Conservation (phyloP, 306 rosid species). For the Glycyrrhiza uralensis region DNA sequence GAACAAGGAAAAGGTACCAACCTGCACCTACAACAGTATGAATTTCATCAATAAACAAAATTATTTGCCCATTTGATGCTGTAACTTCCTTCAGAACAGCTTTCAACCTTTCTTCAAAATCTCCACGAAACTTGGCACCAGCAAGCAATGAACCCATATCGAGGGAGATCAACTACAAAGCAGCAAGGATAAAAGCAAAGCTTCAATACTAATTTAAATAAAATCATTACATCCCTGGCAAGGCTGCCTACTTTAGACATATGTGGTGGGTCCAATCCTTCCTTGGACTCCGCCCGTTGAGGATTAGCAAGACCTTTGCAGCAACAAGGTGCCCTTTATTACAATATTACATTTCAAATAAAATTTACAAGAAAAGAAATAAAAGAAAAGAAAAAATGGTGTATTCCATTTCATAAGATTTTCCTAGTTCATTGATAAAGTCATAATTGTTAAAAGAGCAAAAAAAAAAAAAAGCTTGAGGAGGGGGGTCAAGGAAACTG, state of each 20-base stretch:
- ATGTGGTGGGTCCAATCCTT: neutral
- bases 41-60: conserved; percentile 95
- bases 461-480: neutral
- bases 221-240: neutral
- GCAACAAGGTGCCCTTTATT: neutral
- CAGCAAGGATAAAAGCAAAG: conserved; percentile 19
- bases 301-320: conserved; percentile 3
- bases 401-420: neutral
- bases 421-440: neutral
- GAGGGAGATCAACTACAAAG: conserved; percentile 75
- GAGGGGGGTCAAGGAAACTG: neutral
- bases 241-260: neutral
- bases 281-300: neutral
- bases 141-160: conserved; percentile 97
- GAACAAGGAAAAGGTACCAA: conserved; percentile 30
- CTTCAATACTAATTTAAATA: neutral
- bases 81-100: conserved; percentile 96
- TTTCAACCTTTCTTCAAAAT: conserved; percentile 94
- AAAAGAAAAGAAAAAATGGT: neutral
- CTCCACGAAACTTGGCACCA: conserved; percentile 95
- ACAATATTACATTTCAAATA: conserved; percentile 1
- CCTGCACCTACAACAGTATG: conserved; percentile 99
- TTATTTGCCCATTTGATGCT: conserved; percentile 87
- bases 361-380: neutral
- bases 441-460: neutral